Evolutionary conservation across 2,329 filamentous ascomycete genomes (phyloP), one percentile per base, ranked within the genome.

Genomic region (Curvularia verruculosa): DNA sequence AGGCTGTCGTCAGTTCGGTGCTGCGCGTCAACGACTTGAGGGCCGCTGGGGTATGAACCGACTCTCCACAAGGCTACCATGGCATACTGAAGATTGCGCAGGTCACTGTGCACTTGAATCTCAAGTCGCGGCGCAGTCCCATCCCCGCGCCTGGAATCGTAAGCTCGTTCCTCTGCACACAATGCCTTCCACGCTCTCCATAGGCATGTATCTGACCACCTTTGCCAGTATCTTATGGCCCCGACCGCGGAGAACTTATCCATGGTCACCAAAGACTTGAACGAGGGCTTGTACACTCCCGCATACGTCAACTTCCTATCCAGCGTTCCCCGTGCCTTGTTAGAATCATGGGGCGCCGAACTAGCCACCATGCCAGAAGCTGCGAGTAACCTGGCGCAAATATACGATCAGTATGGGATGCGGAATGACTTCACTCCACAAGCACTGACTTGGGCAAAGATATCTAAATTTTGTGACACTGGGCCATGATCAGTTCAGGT

Each of bases 251-350:
- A 87, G 59, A 98, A 98, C 75, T 83, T 97, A 47, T 84, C 93
- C 71, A 82, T 84, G 44, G 94, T 99, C 58, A 95, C 92, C 12
- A 86, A 82, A 64, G 96, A 99, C 74, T 85, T 99, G 13, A 86
- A 93, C 60, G 91, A 89, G 62, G 91, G 89, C 46, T 85, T 99
- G 26, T 99, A 99, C 78, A 71, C 59, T 24, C 93, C 94, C 0
- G 94, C 94, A 60, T 96, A 98, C 74, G 87, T 99, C 79, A 99
- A 99, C 81, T 97, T 99, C 77, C 86, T 98, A 52, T 96, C 92
- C 41, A 97, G 94, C 18, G 88, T 99, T 75, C 91, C 94, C 4
- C 86, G 95, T 61, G 89, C 92, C 7, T 82, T 98, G 15, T 86
- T 99, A 49, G 95, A 99, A 81, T 94, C 98, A 60, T 98, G 99